Percentiles rank a stretch among this genome's conserved stretches.
Evolutionary conservation across 495 filamentous ascomycete genomes (phyloP).

Genomic region (Chaetomium cochliodes): DNA sequence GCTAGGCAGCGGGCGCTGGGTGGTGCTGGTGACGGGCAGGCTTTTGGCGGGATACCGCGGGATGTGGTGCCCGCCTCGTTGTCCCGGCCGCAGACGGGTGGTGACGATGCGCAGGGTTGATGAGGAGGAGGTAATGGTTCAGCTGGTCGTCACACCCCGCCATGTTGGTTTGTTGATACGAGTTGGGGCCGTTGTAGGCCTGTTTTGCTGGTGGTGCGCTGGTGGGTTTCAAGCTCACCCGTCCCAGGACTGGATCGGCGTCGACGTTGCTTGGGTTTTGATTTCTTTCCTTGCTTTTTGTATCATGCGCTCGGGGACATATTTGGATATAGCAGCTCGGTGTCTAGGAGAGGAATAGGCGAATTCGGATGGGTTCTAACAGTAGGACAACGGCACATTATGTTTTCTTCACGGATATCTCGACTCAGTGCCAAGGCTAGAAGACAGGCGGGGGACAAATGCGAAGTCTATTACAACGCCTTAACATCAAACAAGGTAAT

Average conservation of each 20-base stretch:
- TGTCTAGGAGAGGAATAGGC: background rate
- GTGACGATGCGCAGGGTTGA: background rate
- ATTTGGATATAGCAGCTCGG: background rate
- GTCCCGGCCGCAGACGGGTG: background rate
- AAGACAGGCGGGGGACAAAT: background rate
- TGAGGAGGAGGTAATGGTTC: background rate
- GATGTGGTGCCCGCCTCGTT: background rate
- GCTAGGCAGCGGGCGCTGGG: conserved; percentile 37
- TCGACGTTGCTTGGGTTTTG: background rate
- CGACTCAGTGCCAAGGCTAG: too few relatives aligned
- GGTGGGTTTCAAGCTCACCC: background rate
- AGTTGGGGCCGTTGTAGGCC: background rate
- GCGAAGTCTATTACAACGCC: conserved; percentile 22
- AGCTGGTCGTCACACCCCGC: background rate
- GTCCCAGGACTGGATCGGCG: background rate
- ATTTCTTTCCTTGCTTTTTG: background rate
- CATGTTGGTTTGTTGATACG: background rate
- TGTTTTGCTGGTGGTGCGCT: background rate
- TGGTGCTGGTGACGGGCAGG: background rate
- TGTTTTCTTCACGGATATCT: background rate
- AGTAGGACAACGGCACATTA: background rate
- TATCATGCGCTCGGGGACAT: background rate
- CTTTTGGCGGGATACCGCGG: background rate
- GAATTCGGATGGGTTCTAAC: background rate
- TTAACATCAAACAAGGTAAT: conserved; percentile 2